Conservation (phyloP, 768 basidiomycete species). For the Boletus eberwhitei region DNA sequence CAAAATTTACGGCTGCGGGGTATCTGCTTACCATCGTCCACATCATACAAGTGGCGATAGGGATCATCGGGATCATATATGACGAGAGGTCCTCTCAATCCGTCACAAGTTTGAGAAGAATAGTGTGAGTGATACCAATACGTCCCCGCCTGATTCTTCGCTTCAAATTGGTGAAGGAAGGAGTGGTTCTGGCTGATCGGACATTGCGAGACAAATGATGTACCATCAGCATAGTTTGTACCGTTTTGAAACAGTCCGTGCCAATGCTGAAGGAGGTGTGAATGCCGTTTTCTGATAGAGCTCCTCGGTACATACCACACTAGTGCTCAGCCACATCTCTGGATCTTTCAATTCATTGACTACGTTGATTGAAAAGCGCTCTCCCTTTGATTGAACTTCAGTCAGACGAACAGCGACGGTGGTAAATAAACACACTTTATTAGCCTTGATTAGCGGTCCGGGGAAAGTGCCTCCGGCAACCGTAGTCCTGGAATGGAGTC, state of each 20-base stretch:
- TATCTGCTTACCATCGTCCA: slow-evolving; percentile 39
- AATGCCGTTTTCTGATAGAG: neutral
- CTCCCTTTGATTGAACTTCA: slow-evolving; percentile 33
- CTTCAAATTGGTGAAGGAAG: slow-evolving; percentile 23
- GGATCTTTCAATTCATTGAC: slow-evolving; percentile 41
- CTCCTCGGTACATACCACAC: slow-evolving; percentile 32
- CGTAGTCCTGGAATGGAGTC: slow-evolving; percentile 9
- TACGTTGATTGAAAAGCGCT: slow-evolving; percentile 42
- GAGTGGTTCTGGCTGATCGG: slow-evolving; percentile 26
- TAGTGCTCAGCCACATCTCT: slow-evolving; percentile 49
- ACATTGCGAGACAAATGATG: slow-evolving; percentile 36
- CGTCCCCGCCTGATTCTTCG: slow-evolving; percentile 25
- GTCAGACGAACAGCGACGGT: neutral
- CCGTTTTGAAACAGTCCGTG: slow-evolving; percentile 48
- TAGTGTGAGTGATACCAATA: slow-evolving; percentile 39
- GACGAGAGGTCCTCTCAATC: slow-evolving; percentile 37
- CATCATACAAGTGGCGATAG: slow-evolving; percentile 35
- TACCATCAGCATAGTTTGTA: slow-evolving; percentile 45
- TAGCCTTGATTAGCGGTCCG: slow-evolving; percentile 39
- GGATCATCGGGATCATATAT: slow-evolving; percentile 44
- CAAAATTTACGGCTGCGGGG: neutral
- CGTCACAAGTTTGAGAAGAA: slow-evolving; percentile 40
- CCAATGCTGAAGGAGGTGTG: slow-evolving; percentile 43
- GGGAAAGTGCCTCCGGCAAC: slow-evolving; percentile 46
- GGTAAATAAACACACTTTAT: slow-evolving; percentile 27